Conservation (phyloP, 78 protist genomes). For the Polysphondylium violaceum region DNA sequence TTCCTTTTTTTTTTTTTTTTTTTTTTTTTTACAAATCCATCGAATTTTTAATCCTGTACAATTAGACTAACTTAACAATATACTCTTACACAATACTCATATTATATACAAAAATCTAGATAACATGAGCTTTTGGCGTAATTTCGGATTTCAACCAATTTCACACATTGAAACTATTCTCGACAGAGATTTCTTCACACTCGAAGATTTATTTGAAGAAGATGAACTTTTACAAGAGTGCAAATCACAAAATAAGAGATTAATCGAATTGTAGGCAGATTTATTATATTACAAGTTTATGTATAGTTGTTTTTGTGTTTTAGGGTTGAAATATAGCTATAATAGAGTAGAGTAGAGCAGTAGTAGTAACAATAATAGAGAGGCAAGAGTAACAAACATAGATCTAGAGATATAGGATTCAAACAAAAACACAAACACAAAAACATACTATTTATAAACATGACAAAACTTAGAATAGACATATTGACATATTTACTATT, state of each 20-base stretch:
- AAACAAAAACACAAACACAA: not conserved
- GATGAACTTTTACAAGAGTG: slow-evolving; percentile 87
- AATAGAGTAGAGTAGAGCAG: not conserved
- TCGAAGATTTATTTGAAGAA: slow-evolving; percentile 83
- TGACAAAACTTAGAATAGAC: not conserved
- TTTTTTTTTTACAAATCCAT: too few species aligned
- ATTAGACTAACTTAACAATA: not conserved
- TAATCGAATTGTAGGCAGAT: slow-evolving; percentile 76
- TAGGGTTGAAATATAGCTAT: not conserved
- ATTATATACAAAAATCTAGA: not conserved
- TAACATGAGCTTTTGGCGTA: slow-evolving; percentile 88
- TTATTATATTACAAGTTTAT: not conserved
- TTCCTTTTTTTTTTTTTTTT: not conserved
- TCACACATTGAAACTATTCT: slow-evolving; percentile 85
- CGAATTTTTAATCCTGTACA: too few species aligned
- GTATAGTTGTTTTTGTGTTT: not conserved
- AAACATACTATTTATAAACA: not conserved
- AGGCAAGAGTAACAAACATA: not conserved
- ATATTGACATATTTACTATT: not conserved
- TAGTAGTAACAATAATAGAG: not conserved
- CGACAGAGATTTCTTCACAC: slow-evolving; percentile 74
- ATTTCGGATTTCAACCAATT: slow-evolving; percentile 83
- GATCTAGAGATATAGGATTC: not conserved
- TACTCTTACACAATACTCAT: not conserved
- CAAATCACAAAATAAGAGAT: slow-evolving; percentile 80